These are phyloP conservation scores for Coemansia sp. DNA, from an alignment of 192 early-diverging fungal species.

Conservation along the genomic window DNA sequence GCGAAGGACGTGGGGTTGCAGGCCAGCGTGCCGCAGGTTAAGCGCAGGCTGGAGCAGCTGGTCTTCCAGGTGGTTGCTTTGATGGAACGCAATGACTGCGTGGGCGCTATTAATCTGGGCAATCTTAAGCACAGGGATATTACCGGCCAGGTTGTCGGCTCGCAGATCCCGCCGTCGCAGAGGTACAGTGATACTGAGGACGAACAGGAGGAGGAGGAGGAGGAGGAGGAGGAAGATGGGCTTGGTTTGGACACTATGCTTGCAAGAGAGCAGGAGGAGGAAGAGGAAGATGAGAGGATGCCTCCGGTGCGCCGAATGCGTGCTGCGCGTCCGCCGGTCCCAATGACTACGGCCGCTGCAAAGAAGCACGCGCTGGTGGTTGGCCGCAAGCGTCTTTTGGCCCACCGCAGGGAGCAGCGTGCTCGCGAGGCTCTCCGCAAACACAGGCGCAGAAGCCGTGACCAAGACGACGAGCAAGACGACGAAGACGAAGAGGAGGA, in stretches of 20 bases:
- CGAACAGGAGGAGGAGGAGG: constrained; percentile 2
- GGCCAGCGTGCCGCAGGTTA: constrained; percentile 63
- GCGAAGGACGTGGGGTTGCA: constrained; percentile 61
- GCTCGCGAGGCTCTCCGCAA: too few species aligned
- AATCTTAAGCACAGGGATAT: constrained; percentile 75
- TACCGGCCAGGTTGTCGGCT: constrained; percentile 63
- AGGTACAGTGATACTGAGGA: constrained; percentile 4
- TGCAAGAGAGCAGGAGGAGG: neutral
- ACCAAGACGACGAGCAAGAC: too few species aligned
- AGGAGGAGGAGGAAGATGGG: neutral
- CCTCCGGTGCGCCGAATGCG: too few species aligned
- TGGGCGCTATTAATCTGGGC: constrained; percentile 51
- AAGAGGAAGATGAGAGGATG: too few species aligned
- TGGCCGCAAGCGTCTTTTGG: too few species aligned
- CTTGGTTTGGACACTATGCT: too few species aligned
- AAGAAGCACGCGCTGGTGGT: too few species aligned
- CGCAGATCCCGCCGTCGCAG: constrained; percentile 53
- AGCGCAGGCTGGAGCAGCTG: constrained; percentile 68
- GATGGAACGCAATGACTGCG: constrained; percentile 65
- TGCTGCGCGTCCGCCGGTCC: too few species aligned
- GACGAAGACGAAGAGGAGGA: too few species aligned
- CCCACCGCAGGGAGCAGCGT: too few species aligned
- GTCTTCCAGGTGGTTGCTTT: constrained; percentile 73
- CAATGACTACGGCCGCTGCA: too few species aligned
- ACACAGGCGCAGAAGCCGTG: too few species aligned